These are phyloP conservation scores for Talaromyces sp. DNA, from an alignment of 2,329 filamentous ascomycete species.

Conservation along the genomic window DNA sequence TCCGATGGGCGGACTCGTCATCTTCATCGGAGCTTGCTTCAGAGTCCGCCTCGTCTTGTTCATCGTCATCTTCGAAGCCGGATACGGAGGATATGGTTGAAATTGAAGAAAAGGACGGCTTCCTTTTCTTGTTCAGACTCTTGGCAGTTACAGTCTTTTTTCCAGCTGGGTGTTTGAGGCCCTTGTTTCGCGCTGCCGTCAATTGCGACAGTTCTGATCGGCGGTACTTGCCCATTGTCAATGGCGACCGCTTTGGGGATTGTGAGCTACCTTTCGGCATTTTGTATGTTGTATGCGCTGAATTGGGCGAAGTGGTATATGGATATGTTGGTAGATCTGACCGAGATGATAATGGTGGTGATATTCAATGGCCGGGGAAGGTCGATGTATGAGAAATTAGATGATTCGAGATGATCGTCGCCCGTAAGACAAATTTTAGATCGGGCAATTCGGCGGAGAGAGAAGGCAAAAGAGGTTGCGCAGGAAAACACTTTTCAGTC, in stretches of 20 bases:
- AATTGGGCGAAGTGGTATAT: neutral
- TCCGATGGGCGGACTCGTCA: conserved; percentile 40
- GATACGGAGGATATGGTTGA: conserved; percentile 40
- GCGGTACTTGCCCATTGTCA: conserved; percentile 27
- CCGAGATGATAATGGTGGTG: neutral
- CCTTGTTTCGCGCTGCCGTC: conserved; percentile 23
- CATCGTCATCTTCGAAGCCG: conserved; percentile 33
- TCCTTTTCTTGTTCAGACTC: conserved; percentile 31
- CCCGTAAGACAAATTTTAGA: neutral
- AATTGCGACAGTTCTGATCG: conserved; percentile 25
- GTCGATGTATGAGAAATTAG: neutral
- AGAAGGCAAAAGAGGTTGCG: conserved; percentile 3
- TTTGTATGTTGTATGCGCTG: conserved; percentile 11
- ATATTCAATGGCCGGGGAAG: neutral
- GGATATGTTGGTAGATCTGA: neutral
- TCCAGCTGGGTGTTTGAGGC: conserved; percentile 24
- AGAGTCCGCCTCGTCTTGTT: conserved; percentile 37
- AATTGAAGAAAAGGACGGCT: conserved; percentile 35
- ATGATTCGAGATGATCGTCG: neutral
- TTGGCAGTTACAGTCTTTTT: conserved; percentile 28
- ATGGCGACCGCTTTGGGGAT: conserved; percentile 29
- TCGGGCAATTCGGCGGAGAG: neutral
- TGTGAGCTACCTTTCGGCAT: conserved; percentile 26
- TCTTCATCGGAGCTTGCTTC: conserved; percentile 45
- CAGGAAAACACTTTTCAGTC: conserved; percentile 37